Evolutionary conservation across 352 stramenopile species (phyloP).

Genomic region (Pilasporangium apinafurcum): DNA sequence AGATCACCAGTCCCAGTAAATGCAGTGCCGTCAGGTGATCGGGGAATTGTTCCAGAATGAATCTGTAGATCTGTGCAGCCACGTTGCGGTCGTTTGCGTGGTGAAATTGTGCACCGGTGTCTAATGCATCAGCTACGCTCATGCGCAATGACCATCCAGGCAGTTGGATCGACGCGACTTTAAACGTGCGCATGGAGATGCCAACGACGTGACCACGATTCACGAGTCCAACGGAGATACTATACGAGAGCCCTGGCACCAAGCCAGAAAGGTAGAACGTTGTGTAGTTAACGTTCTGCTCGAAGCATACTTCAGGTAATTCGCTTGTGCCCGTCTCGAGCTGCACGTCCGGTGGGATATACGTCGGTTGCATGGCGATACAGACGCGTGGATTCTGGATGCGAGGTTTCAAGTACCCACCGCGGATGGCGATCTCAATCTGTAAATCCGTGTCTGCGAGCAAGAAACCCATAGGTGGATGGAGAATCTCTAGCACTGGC

Average conservation of each 20-base stretch:
- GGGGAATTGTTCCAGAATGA: constrained; percentile 48
- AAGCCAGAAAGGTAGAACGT: constrained; percentile 52
- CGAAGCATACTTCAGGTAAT: constrained; percentile 52
- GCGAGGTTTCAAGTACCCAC: constrained; percentile 17
- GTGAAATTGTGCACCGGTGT: constrained; percentile 30
- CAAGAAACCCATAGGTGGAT: constrained; percentile 42
- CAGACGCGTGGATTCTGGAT: constrained; percentile 36
- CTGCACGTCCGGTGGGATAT: constrained; percentile 28
- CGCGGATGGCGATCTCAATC: constrained; percentile 45
- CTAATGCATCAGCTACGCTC: constrained; percentile 38
- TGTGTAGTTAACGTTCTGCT: constrained; percentile 37
- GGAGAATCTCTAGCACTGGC: constrained; percentile 49
- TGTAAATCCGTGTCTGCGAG: constrained; percentile 34
- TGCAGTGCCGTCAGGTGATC: constrained; percentile 38
- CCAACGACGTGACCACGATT: constrained; percentile 39
- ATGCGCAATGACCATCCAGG: constrained; percentile 13
- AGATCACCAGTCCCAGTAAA: constrained; percentile 35
- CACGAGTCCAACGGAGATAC: constrained; percentile 44
- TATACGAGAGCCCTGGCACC: constrained; percentile 44
- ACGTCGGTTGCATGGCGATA: constrained; percentile 44
- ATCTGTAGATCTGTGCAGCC: constrained; percentile 36
- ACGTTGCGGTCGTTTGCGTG: constrained; percentile 13
- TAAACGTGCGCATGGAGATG: constrained; percentile 58
- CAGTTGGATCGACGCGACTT: constrained; percentile 39
- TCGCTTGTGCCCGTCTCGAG: constrained; percentile 20